Evolutionary conservation across 2,329 filamentous ascomycete species (phyloP).

Genomic region (Fusarium musae): DNA sequence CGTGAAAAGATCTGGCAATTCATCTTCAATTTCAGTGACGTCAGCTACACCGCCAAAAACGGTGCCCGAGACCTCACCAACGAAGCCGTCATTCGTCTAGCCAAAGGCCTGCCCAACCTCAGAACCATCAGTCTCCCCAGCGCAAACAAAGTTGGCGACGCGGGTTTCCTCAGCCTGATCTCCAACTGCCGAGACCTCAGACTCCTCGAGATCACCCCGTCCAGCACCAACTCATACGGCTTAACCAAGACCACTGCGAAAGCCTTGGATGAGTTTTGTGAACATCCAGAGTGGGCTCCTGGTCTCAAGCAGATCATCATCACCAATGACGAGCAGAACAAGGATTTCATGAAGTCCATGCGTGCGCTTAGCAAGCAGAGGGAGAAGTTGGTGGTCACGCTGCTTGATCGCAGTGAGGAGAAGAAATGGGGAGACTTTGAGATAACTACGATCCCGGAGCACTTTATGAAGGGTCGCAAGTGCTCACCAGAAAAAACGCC

Average conservation of each 20-base stretch:
- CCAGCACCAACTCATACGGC: fast-evolving
- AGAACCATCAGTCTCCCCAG: background rate
- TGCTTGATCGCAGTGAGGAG: fast-evolving
- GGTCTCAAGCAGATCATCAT: slow-evolving; percentile 11
- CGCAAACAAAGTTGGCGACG: background rate
- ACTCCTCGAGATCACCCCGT: slow-evolving; percentile 1
- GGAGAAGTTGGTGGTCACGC: background rate
- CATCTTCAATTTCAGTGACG: background rate
- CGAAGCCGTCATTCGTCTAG: background rate
- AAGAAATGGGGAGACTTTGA: slow-evolving; percentile 33
- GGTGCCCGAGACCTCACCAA: background rate
- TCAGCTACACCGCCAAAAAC: background rate
- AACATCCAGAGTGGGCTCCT: slow-evolving; percentile 18
- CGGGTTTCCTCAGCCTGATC: background rate
- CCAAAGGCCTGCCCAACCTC: background rate
- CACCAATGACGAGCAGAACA: background rate
- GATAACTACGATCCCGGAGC: fast-evolving
- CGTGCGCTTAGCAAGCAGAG: slow-evolving; percentile 20
- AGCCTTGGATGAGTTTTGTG: slow-evolving; percentile 3
- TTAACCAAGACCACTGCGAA: background rate
- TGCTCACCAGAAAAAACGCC: background rate
- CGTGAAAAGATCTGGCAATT: background rate
- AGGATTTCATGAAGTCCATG: slow-evolving; percentile 27
- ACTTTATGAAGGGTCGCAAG: slow-evolving; percentile 21
- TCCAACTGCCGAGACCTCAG: background rate